These are phyloP conservation scores for Nakazawaea wyomingensis DNA, from an alignment of 805 yeast species.

Conservation along the genomic window DNA sequence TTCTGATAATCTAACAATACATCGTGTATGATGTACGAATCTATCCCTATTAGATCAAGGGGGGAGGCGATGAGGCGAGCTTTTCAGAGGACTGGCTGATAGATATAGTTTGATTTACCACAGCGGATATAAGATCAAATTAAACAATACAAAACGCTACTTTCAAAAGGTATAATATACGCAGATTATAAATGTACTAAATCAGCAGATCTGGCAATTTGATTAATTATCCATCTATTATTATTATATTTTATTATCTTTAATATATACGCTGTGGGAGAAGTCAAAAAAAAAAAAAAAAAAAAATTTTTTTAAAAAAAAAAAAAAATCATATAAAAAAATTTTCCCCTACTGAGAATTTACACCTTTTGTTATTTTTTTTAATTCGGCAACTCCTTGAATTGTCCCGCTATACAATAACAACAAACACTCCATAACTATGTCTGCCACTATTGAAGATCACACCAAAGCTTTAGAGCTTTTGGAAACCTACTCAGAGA, in stretches of 20 bases:
- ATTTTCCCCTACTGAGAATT: background rate
- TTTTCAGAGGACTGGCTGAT: too few species aligned
- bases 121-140: too few species aligned
- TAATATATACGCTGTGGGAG: background rate
- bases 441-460: constrained; percentile 25
- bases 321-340: background rate
- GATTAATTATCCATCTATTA: background rate
- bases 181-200: too few species aligned
- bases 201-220: too few species aligned
- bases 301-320: too few species aligned
- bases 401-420: constrained; percentile 4
- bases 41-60: background rate
- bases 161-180: too few species aligned
- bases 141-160: too few species aligned
- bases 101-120: too few species aligned
- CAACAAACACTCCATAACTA: background rate
- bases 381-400: constrained; percentile 6
- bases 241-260: background rate
- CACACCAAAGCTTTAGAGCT: constrained; percentile 60
- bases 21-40: background rate
- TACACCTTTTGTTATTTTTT: background rate
- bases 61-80: too few species aligned
- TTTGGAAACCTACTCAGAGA: constrained; percentile 57
- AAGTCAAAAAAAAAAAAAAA: background rate
- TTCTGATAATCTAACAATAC: too few species aligned